Conservation (phyloP, 805 yeast species). For the Candida pseudoglaebosa region DNA sequence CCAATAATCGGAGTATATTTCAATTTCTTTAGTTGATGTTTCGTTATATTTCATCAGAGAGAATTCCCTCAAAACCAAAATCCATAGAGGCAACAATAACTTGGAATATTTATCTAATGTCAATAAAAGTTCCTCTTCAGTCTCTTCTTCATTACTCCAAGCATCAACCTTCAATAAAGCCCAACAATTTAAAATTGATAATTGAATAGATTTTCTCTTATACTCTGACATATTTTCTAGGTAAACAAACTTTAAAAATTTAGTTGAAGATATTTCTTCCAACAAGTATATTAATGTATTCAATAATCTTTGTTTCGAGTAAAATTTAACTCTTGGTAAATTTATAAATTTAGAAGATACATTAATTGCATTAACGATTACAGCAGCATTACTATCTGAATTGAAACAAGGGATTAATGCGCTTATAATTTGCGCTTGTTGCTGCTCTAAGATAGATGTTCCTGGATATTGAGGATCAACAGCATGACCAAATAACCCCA, state of each 20-base stretch:
- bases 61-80: slow-evolving; percentile 66
- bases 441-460: slow-evolving; percentile 75
- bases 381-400: slow-evolving; percentile 63
- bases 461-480: slow-evolving; percentile 72
- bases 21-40: slow-evolving; percentile 37
- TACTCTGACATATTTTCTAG: slow-evolving; percentile 44
- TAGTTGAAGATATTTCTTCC: slow-evolving; percentile 49
- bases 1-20: slow-evolving; percentile 63
- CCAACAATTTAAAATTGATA: slow-evolving; percentile 70
- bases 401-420: slow-evolving; percentile 86
- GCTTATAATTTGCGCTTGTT: slow-evolving; percentile 89
- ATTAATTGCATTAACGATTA: slow-evolving; percentile 73
- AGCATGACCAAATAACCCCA: slow-evolving; percentile 56
- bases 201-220: slow-evolving; percentile 50
- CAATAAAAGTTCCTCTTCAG: slow-evolving; percentile 42
- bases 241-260: slow-evolving; percentile 51
- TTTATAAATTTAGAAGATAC: slow-evolving; percentile 72
- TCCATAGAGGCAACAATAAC: slow-evolving; percentile 74
- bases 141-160: slow-evolving; percentile 18
- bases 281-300: slow-evolving; percentile 63
- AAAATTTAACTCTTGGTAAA: slow-evolving; percentile 40
- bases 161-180: slow-evolving; percentile 46
- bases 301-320: slow-evolving; percentile 48
- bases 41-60: slow-evolving; percentile 59
- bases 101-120: slow-evolving; percentile 55